Evolutionary conservation across 352 stramenopile genomes (phyloP).

Genomic region (Pythium scleroteichum): DNA sequence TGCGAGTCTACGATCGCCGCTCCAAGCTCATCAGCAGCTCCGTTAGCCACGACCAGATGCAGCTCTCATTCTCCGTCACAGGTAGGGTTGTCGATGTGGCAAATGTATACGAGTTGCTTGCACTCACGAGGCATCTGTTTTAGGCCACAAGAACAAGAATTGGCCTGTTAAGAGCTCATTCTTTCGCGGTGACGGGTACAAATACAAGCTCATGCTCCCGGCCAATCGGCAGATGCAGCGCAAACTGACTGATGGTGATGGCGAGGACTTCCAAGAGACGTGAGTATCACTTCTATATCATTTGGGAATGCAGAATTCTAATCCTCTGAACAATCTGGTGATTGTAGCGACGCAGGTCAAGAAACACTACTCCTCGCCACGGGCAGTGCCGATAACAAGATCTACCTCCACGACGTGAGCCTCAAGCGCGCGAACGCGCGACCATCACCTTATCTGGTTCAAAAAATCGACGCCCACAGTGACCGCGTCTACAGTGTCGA

Average conservation of each 20-base stretch:
- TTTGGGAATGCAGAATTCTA: neutral
- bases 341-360: conserved; percentile 46
- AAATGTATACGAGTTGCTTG: no score
- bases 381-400: conserved; percentile 84
- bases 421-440: conserved; percentile 51
- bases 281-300: conserved; percentile 16
- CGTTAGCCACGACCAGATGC: conserved; percentile 71
- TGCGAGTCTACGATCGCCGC: conserved; percentile 85
- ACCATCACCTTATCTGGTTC: conserved; percentile 59
- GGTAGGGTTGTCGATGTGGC: conserved; percentile 11
- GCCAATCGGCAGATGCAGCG: conserved; percentile 47
- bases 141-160: conserved; percentile 89
- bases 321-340: conserved; percentile 7
- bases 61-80: conserved; percentile 75
- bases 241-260: conserved; percentile 81
- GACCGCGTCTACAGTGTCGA: conserved; percentile 90
- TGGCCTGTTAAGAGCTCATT: conserved; percentile 91
- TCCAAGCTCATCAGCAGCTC: conserved; percentile 82
- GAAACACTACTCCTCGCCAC: conserved; percentile 84
- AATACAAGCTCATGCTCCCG: conserved; percentile 82
- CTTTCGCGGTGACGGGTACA: conserved; percentile 85
- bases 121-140: neutral
- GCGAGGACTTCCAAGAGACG: conserved; percentile 64
- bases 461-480: conserved; percentile 86
- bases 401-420: conserved; percentile 87